Percentiles rank a stretch among this genome's conserved stretches.
phyloP scores from a whole-genome alignment of 1,139 yeast genomes.

The Geotrichum histeridarum region DNA sequence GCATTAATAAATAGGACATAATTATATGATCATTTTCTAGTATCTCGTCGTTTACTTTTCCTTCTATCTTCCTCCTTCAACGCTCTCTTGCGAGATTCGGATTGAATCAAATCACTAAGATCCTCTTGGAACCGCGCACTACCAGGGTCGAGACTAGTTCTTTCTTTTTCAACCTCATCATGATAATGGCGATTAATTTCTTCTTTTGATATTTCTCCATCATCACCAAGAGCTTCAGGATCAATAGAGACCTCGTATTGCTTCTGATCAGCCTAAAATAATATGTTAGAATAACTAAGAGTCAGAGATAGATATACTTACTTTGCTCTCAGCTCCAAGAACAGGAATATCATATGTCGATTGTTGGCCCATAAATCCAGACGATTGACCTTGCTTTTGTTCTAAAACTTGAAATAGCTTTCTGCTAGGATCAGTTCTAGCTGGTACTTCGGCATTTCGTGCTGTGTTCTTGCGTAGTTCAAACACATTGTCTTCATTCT shows the following conservation, averaged over 20 bases:
- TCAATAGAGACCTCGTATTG: conserved; percentile 17
- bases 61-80: conserved; percentile 13
- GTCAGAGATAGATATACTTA: background rate
- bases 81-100: conserved; percentile 16
- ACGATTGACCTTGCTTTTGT: conserved; percentile 31
- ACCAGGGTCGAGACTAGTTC: background rate
- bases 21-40: background rate
- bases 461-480: conserved; percentile 18
- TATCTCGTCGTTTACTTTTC: conserved; percentile 12
- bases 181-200: conserved; percentile 10
- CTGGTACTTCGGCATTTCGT: conserved; percentile 3
- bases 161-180: conserved; percentile 9
- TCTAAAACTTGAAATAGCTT: conserved; percentile 44
- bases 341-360: conserved; percentile 26
- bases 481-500: conserved; percentile 18
- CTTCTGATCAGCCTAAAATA: conserved; percentile 2
- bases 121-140: conserved; percentile 15
- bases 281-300: conserved; percentile 1
- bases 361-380: conserved; percentile 28
- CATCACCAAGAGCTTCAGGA: conserved; percentile 13
- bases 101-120: conserved; percentile 15
- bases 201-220: conserved; percentile 12
- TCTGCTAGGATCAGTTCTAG: conserved; percentile 19
- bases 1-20: background rate
- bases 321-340: conserved; percentile 6